phyloP scores from a whole-genome alignment of 2,329 filamentous ascomycete genomes.

The Trichoderma harzianum region DNA sequence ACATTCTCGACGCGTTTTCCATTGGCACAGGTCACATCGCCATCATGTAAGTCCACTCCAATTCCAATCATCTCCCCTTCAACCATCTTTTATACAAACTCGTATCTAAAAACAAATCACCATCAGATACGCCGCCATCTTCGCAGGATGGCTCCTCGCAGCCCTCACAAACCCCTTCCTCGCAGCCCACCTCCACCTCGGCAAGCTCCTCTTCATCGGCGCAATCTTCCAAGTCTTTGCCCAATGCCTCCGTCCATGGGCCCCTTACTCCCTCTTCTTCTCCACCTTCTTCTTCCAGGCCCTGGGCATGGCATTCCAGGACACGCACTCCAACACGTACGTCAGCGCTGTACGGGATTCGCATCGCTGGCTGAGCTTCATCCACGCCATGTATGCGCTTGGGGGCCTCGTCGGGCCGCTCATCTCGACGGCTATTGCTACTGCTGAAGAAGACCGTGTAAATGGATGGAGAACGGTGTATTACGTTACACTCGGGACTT shows the following conservation, averaged over 20 bases:
- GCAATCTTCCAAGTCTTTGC: conserved; percentile 17
- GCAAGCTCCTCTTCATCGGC: conserved; percentile 13
- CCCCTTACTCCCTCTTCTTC: conserved; percentile 16
- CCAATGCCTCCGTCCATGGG: conserved; percentile 17
- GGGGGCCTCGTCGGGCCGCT: conserved; percentile 17
- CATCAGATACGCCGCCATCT: conserved; percentile 15
- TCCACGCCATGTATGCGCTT: conserved; percentile 18
- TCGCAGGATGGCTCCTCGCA: conserved; percentile 20
- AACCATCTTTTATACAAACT: not conserved
- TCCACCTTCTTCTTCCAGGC: conserved; percentile 12
- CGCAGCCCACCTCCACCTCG: conserved; percentile 9
- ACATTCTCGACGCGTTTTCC: conserved; percentile 15
- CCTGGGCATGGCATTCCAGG: conserved; percentile 17
- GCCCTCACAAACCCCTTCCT: conserved; percentile 17
- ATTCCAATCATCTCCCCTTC: not conserved
- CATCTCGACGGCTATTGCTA: conserved; percentile 16
- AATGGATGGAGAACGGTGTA: not conserved
- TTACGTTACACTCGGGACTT: not conserved
- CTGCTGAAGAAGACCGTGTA: not conserved
- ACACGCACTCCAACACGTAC: conserved; percentile 17
- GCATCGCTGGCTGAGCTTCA: conserved; percentile 18
- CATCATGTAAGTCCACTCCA: conserved; percentile 1
- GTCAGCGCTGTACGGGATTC: conserved; percentile 2
- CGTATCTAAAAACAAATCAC: not conserved
- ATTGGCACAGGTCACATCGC: conserved; percentile 18